A percentile compares a stretch with the other conserved stretches of the same genome.
Evolutionary conservation across 2,329 filamentous ascomycete genomes (phyloP).

Genomic region (Paecilomyces sp.): DNA sequence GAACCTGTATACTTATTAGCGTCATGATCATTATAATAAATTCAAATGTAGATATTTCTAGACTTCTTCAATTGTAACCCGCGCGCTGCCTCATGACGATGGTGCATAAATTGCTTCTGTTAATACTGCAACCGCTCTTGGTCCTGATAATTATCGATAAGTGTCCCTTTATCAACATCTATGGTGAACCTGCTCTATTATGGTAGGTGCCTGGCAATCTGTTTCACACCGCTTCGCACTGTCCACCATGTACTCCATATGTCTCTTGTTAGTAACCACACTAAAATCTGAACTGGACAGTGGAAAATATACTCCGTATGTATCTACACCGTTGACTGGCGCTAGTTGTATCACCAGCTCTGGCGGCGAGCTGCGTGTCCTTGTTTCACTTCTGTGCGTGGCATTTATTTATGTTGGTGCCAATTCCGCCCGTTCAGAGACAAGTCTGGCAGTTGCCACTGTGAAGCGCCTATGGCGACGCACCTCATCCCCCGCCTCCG

Average conservation of each 20-base stretch:
- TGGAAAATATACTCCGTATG: too few species aligned
- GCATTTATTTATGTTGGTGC: not conserved
- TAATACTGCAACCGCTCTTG: too few species aligned
- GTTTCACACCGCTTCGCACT: too few species aligned
- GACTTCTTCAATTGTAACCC: not conserved
- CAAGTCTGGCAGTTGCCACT: not conserved
- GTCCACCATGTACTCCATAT: too few species aligned
- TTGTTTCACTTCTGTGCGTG: not conserved
- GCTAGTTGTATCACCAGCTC: not conserved
- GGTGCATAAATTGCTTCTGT: too few species aligned
- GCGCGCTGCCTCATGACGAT: too few species aligned
- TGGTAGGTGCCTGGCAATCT: too few species aligned
- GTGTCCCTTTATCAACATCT: too few species aligned
- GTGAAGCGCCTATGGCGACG: not conserved
- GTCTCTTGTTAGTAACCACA: too few species aligned
- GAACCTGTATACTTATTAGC: slow-evolving; percentile 3
- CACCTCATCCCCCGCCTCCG: not conserved
- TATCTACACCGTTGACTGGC: too few species aligned
- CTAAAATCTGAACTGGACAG: too few species aligned
- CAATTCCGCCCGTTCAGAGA: not conserved
- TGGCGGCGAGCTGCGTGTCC: not conserved
- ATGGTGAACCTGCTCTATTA: too few species aligned
- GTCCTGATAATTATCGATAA: not conserved
- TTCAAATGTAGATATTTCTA: not conserved
- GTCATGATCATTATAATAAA: slow-evolving; percentile 6